Percentiles rank a stretch among this genome's conserved stretches.
phyloP scores from a whole-genome alignment of 2,329 filamentous ascomycete genomes.

The Aspergillus aculeatinus region DNA sequence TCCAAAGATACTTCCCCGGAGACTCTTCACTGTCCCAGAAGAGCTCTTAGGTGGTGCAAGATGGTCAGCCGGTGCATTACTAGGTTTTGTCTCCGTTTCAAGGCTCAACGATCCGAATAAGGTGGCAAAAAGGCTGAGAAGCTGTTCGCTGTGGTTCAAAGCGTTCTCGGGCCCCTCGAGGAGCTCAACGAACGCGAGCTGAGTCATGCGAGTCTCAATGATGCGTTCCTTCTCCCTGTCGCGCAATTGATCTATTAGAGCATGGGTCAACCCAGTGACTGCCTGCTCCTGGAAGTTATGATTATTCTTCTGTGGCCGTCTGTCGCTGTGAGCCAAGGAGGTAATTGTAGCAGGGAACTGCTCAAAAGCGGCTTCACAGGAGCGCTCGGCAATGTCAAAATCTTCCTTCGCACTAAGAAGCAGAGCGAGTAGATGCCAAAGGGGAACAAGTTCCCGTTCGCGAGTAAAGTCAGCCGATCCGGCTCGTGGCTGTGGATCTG shows the following conservation, averaged over 20 bases:
- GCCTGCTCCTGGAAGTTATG: conserved; percentile 22
- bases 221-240: conserved; percentile 80
- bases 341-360: conserved; percentile 74
- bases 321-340: conserved; percentile 64
- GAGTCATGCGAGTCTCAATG: conserved; percentile 94
- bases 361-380: conserved; percentile 88
- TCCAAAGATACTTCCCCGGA: conserved; percentile 78
- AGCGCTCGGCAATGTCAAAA: conserved; percentile 72
- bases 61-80: conserved; percentile 35
- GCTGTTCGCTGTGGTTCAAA: conserved; percentile 82
- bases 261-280: conserved; percentile 39
- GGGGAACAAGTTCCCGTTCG: conserved; percentile 62
- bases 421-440: conserved; percentile 90
- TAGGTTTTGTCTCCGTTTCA: conserved; percentile 25
- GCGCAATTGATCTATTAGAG: conserved; percentile 74
- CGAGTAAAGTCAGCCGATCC: conserved; percentile 32
- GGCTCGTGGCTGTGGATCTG: conserved; percentile 39
- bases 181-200: conserved; percentile 78
- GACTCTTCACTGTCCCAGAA: conserved; percentile 67
- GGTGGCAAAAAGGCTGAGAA: conserved; percentile 76
- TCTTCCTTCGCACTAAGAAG: conserved; percentile 84
- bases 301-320: conserved; percentile 34
- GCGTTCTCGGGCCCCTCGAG: conserved; percentile 80
- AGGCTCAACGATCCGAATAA: conserved; percentile 68
- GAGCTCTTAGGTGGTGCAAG: conserved; percentile 65